Evolutionary conservation across 2,329 filamentous ascomycete species (phyloP), one percentile per base, ranked within the genome.

Genomic region (Pestalotiopsis sp.): DNA sequence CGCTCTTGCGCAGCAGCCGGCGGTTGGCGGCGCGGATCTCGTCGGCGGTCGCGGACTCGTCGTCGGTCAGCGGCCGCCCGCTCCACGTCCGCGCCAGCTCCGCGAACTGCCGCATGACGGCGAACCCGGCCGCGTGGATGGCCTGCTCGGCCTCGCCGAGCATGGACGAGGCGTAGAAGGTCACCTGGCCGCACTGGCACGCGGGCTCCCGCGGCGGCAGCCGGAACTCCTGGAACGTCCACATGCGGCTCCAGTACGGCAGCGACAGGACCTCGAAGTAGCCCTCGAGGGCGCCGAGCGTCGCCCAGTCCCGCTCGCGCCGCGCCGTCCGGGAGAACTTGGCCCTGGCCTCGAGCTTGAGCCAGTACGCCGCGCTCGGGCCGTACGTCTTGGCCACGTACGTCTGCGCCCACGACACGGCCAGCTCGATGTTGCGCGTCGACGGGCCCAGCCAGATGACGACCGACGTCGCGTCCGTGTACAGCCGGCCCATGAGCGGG

Each of bases 401-500:
- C 2, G 45, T 52, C 45, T 52, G 45, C 2, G 45, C 45, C 45
- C 45, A 52, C 4, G 45, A n/a, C 4, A 52, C 20, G 45, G 45
- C 45, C n/a, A 52, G 45, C 6, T 52, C 45, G 17, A 52, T 52
- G 45, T 52, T 52, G 45, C 4, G 14, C 17, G 14, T 52, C 45
- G 17, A 52, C 17, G 45, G 45, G 45, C 57, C 57, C 9, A 59
- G 20, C 57, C 57, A 59, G 27, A 59, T 27, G 23, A 59, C 23
- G 17, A 59, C 23, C 13, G 12, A 36, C 23, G 12, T 20, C 4
- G 57, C 57, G 20, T 25, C 23, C 23, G 23, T 23, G 27, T 59
- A 59, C 13, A 59, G 23, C 27, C 27, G 23, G 9, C 57, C 14
- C 70, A 73, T 72, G 36, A 62, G 67, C 14, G 68, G 64, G n/a